Evolutionary conservation across 75 land plant genomes (phyloP), one percentile per base, ranked within the genome.

Genomic region (Selaginella tamariscina): DNA sequence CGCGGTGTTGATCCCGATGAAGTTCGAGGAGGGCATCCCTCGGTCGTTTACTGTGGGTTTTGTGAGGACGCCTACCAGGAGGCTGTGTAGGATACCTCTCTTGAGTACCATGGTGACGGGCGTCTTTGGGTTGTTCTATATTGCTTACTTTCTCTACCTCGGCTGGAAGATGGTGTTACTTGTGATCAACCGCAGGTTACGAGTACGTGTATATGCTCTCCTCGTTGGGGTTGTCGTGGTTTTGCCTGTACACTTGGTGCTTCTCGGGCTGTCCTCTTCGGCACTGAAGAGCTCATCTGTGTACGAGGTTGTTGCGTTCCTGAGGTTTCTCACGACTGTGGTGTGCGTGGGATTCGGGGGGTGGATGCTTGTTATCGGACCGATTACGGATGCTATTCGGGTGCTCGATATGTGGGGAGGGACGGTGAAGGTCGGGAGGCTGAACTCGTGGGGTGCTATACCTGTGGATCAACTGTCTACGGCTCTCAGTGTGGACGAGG

Each of bases 161-260:
- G 96, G 96, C 1, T 74, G 76, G 69, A 71, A 74, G 74, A 81
- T 95, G 79, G 55, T 87, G 63, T 64, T 76, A 22, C 71, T 76
- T 32, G 88, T 90, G 32, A 90, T 95, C 71, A 95, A 95, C 70
- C 80, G 85, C 71, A 69, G 77, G 27, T 69, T 95, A 62, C 84
- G 75, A 24, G 77, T 56, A 70, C 79, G 99, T 33, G 82, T 90
- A 23, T 90, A 79, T 66, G 75, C 81, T 63, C 71, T 89, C 33
- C 72, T 90, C 20, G 57, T 79, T 62, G 74, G 82, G 0, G 77
- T 90, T 28, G 31, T 84, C 0, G 55, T 83, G 44, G 82, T 87
- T 27, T 77, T 90, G 32, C 96, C 85, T 2, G 31, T 87, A 26
- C 83, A 89, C 70, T 88, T 85, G 54, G 33, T 84, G 54, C 73